Conservation (phyloP, 345 rosid species). For the Bruguiera parviflora region DNA sequence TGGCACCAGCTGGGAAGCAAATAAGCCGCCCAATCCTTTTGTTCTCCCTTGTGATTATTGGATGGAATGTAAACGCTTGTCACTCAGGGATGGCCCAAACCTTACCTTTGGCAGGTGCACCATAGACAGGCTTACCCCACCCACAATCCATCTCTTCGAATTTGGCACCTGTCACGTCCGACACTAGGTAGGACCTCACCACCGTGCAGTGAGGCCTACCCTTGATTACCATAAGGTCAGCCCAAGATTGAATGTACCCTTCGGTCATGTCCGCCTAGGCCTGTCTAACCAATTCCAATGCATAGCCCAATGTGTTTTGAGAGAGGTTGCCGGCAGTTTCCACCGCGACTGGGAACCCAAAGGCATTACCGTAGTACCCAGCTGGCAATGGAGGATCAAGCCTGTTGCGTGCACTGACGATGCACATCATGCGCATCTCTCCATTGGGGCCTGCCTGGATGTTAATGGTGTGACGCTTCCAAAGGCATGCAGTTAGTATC, state of each 20-base stretch:
- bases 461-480: conserved; percentile 21
- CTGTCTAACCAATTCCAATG: conserved; percentile 14
- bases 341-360: conserved; percentile 19
- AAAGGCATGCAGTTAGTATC: conserved; percentile 16
- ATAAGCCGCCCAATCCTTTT: conserved; percentile 4
- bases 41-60: conserved; percentile 13
- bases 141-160: conserved; percentile 21
- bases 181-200: conserved; percentile 16
- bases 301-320: conserved; percentile 16
- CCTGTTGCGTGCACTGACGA: conserved; percentile 8
- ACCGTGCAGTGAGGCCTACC: conserved; percentile 16
- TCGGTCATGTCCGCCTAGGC: conserved; percentile 18
- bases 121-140: conserved; percentile 19
- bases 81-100: not conserved
- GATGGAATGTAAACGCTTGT: conserved; percentile 3
- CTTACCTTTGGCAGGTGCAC: conserved; percentile 8
- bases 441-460: conserved; percentile 9
- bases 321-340: conserved; percentile 7
- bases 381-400: conserved; percentile 14
- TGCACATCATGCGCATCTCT: conserved; percentile 7
- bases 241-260: conserved; percentile 23
- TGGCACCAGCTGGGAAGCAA: conserved; percentile 17
- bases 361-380: conserved; percentile 20
- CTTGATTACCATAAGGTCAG: conserved; percentile 14
- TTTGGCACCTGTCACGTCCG: not conserved